Conservation (phyloP, 2,329 filamentous ascomycete species). For the Byssochlamys sp. region DNA sequence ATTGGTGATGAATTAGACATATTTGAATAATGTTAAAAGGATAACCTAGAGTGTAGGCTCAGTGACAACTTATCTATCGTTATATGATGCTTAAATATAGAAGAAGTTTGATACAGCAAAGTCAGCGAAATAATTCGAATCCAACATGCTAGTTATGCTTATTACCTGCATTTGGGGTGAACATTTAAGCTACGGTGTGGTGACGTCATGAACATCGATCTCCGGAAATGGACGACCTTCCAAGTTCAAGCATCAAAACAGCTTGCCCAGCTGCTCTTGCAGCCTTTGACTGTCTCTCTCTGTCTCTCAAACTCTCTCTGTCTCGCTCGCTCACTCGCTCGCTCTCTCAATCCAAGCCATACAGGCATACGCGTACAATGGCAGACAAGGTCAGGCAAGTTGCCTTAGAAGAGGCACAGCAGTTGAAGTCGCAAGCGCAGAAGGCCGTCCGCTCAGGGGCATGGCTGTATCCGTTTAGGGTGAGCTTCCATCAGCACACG, state of each 20-base stretch:
- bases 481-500: slow-evolving; percentile 17
- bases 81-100: no score
- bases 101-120: no score
- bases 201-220: neutral
- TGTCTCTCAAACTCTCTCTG: neutral
- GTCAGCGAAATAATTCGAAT: no score
- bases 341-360: neutral
- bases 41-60: no score
- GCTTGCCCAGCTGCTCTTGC: neutral
- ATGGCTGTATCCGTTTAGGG: slow-evolving; percentile 77
- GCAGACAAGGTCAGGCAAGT: slow-evolving; percentile 47
- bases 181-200: neutral
- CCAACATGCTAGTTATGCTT: no score
- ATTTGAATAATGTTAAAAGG: no score
- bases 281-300: neutral
- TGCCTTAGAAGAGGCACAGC: slow-evolving; percentile 60
- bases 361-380: slow-evolving; percentile 15
- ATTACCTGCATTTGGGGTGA: no score
- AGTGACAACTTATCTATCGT: no score
- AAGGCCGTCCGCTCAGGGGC: slow-evolving; percentile 66
- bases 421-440: slow-evolving; percentile 53
- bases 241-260: neutral
- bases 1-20: no score
- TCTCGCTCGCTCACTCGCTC: no score
- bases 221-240: neutral